A percentile compares a stretch with the other conserved stretches of the same genome.
phyloP scores from a whole-genome alignment of 148 eudicot genomes.

The Fagopyrum esculentum region DNA sequence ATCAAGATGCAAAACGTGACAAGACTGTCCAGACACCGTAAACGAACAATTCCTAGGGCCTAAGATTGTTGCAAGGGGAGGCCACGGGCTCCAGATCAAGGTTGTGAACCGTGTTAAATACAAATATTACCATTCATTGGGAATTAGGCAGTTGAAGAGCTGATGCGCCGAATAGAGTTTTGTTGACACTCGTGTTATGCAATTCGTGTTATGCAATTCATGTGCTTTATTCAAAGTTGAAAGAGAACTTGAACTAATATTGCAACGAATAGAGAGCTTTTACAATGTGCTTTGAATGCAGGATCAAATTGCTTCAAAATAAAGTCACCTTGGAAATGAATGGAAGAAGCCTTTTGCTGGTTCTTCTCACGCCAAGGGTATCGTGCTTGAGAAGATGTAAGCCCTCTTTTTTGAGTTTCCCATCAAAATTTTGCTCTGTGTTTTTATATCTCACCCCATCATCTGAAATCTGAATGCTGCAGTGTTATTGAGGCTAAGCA shows the following conservation, averaged over 20 bases:
- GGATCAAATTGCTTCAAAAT: no score
- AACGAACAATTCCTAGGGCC: constrained; percentile 26
- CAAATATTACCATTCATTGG: constrained; percentile 35
- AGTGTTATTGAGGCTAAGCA: constrained; percentile 96
- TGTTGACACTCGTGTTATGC: no score
- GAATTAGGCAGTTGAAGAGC: constrained; percentile 34
- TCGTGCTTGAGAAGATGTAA: constrained; percentile 89
- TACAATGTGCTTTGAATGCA: no score
- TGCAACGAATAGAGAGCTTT: no score
- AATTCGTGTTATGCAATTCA: no score
- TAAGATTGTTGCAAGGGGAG: constrained; percentile 21
- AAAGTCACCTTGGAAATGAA: constrained; percentile 82
- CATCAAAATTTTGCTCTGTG: not conserved
- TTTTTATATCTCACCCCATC: not conserved
- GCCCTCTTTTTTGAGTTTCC: not conserved
- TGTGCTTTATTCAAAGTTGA: no score
- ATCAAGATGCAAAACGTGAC: no score
- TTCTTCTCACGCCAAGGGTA: constrained; percentile 90
- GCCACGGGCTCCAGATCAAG: constrained; percentile 16
- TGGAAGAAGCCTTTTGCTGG: constrained; percentile 96
- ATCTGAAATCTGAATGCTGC: constrained; percentile 10
- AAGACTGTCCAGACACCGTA: no score
- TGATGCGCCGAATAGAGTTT: constrained; percentile 40
- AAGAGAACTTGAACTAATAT: no score
- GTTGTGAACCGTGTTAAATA: constrained; percentile 17